Base-by-base conservation (phyloP, 1,284 basidiomycete species). In the Moesziomyces parantarcticus region DNA sequence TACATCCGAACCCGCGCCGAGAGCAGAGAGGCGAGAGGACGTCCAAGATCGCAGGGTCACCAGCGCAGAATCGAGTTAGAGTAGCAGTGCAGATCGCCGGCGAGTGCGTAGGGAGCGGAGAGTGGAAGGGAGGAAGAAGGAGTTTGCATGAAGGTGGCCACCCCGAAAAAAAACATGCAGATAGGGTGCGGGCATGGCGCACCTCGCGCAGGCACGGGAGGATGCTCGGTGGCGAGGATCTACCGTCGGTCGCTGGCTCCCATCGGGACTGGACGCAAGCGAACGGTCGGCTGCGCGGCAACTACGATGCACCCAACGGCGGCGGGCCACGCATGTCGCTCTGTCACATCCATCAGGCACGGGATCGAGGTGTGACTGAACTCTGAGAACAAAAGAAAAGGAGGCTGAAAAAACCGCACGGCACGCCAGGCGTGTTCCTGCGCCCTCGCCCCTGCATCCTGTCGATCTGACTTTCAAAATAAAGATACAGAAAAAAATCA, bases 381-480 rank as follows among this genome's bases (percentile, higher is more conserved):
- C 36, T 39, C 14, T 32, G 36, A 18, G 36, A 39, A 39, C 16
- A 39, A 18, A 39, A 39, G 18, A 39, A 39, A 39, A 39, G 18
- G 16, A 18, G 44, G 53, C 29, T 32, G 29, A 32, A 32, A 32
- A 32, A 13, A 32, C 7, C 29, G 13, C 6, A 11, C 29, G 10
- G 29, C 29, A 32, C 29, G n/a, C 5, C 10, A 32, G 29, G 29
- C 29, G 45, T n/a, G n/a, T 42, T 36, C 51, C 26, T 29, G 51
- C 29, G 29, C 29, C 29, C 29, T 32, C 29, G 29, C 43, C 1
- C 32, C 48, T 50, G 56, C 43, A 34, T 10, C 13, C 11, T 53
- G 50, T 52, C 36, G 49, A 58, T 51, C 57, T 58, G 57, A 52
- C 44, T 47, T 52, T 58, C 32, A 58, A 50, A 42, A 21, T 16